Conservation (phyloP, 306 rosid genomes). For the Crotalaria pallida region DNA sequence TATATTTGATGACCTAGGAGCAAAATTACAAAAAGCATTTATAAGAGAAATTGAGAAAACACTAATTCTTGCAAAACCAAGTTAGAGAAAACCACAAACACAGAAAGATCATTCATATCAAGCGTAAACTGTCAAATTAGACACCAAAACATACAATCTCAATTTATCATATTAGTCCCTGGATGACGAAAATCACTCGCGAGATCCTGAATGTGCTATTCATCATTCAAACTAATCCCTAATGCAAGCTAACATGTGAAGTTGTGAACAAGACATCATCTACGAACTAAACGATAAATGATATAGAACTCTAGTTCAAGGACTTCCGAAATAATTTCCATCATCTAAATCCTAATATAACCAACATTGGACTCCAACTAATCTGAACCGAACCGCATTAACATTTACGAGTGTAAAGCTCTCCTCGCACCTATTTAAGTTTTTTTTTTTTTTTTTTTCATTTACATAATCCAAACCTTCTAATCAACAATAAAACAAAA, state of each 20-base stretch:
- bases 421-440: no score
- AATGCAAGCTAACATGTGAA: background rate
- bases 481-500: no score
- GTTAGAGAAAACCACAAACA: background rate
- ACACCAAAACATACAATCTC: background rate
- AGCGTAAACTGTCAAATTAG: background rate
- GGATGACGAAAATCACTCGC: background rate
- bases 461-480: no score
- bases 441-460: no score
- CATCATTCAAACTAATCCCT: background rate
- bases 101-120: slow-evolving; percentile 2
- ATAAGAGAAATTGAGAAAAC: slow-evolving; percentile 15
- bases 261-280: background rate
- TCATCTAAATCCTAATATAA: background rate
- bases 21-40: background rate
- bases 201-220: background rate
- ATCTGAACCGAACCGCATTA: no score
- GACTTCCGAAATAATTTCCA: background rate
- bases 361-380: background rate
- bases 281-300: background rate
- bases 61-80: background rate
- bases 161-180: background rate
- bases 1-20: slow-evolving; percentile 64
- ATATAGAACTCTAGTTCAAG: background rate
- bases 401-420: no score